Evolutionary conservation across 352 stramenopile species (phyloP).

Genomic region (Pilasporangium apinafurcum): DNA sequence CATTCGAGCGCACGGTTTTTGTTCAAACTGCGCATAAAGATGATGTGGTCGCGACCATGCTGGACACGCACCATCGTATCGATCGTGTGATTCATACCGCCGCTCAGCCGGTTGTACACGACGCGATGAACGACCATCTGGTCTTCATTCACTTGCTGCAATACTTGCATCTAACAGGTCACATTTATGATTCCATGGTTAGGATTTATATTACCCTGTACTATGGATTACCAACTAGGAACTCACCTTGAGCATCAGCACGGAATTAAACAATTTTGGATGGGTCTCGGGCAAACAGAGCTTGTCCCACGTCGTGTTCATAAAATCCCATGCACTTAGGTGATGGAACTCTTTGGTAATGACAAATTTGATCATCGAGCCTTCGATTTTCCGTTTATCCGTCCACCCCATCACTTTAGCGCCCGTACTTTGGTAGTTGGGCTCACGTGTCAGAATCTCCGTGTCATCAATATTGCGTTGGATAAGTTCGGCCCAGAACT

Average conservation of each 20-base stretch:
- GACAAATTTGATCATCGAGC: slow-evolving; percentile 6
- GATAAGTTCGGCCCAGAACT: slow-evolving; percentile 10
- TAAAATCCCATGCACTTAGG: slow-evolving; percentile 7
- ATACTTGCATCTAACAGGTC: slow-evolving; percentile 20
- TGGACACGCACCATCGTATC: slow-evolving; percentile 24
- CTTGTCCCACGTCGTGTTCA: slow-evolving; percentile 20
- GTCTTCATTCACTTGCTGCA: slow-evolving; percentile 30
- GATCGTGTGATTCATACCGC: slow-evolving; percentile 18
- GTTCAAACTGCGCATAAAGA: slow-evolving; percentile 24
- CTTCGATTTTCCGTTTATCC: slow-evolving; percentile 6
- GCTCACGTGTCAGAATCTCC: slow-evolving; percentile 10
- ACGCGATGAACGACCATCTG: slow-evolving; percentile 25
- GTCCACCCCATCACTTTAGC: slow-evolving; percentile 7
- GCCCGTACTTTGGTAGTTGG: slow-evolving; percentile 17
- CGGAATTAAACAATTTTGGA: slow-evolving; percentile 19
- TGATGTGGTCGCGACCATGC: slow-evolving; percentile 13
- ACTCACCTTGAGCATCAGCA: slow-evolving; percentile 16
- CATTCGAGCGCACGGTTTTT: slow-evolving; percentile 10
- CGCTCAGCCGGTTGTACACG: slow-evolving; percentile 29
- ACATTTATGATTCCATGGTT: too few relatives aligned
- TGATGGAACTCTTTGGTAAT: slow-evolving; percentile 11
- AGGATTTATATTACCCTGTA: too few relatives aligned
- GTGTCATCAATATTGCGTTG: slow-evolving; percentile 18
- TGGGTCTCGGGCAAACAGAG: slow-evolving; percentile 16
- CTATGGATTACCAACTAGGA: background rate